Evolutionary conservation across 768 basidiomycete genomes (phyloP).

Genomic region (Hysterangium stoloniferum): DNA sequence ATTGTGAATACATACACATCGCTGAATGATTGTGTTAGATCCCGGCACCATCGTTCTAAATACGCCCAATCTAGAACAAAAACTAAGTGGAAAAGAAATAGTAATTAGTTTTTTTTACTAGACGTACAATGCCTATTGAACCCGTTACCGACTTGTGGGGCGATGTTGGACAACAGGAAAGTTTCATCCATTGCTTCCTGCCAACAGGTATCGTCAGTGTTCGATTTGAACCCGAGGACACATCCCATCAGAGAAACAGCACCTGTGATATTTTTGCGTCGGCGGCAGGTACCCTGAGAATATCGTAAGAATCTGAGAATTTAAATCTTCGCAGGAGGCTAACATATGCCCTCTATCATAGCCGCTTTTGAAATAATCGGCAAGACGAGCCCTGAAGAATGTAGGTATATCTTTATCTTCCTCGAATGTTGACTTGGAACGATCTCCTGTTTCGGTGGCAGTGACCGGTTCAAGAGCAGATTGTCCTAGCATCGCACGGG

Average conservation of each 20-base stretch:
- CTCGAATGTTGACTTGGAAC: conserved; percentile 67
- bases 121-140: conserved; percentile 92
- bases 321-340: conserved; percentile 19
- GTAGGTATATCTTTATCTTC: conserved; percentile 78
- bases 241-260: conserved; percentile 9
- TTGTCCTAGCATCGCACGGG: conserved; percentile 60
- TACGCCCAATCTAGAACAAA: conserved; percentile 85
- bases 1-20: conserved; percentile 98
- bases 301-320: too few species aligned
- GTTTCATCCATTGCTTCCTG: conserved; percentile 95
- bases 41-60: conserved; percentile 90
- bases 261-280: conserved; percentile 89
- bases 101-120: not conserved
- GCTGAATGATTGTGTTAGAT: conserved; percentile 76
- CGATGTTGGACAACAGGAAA: conserved; percentile 90
- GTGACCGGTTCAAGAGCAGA: conserved; percentile 30
- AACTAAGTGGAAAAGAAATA: not conserved
- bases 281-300: conserved; percentile 83
- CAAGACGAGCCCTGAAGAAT: conserved; percentile 71
- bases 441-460: conserved; percentile 46
- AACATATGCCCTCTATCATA: conserved; percentile 98
- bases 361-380: conserved; percentile 89
- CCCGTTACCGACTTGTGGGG: conserved; percentile 95
- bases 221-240: not conserved
- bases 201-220: conserved; percentile 4